These are phyloP conservation scores for Arachnomyces sp. DNA, from an alignment of 2,329 filamentous ascomycete species.

Conservation along the genomic window DNA sequence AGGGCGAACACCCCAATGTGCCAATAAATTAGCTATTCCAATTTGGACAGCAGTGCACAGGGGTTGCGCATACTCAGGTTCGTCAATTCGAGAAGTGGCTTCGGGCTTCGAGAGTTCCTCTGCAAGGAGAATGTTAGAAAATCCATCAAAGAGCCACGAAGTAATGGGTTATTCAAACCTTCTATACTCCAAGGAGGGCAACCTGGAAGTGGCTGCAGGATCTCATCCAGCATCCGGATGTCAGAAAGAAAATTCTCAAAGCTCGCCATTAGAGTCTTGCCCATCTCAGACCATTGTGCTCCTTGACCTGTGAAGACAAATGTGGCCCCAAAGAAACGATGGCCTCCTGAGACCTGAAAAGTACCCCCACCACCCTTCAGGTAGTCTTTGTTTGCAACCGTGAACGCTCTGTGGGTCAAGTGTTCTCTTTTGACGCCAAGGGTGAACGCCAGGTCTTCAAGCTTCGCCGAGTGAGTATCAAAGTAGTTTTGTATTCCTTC, in stretches of 20 bases:
- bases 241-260: not conserved
- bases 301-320: slow-evolving; percentile 2
- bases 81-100: slow-evolving; percentile 12
- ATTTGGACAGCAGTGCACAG: slow-evolving; percentile 28
- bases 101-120: slow-evolving; percentile 6
- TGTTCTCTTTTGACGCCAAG: slow-evolving; percentile 14
- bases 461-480: slow-evolving; percentile 9
- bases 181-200: not conserved
- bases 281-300: not conserved
- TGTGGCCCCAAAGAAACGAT: not conserved
- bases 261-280: slow-evolving; percentile 13
- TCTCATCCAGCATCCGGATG: not conserved
- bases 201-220: not conserved
- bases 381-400: not conserved
- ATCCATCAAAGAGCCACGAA: slow-evolving; percentile 7
- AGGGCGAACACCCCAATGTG: slow-evolving; percentile 16
- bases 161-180: slow-evolving; percentile 7
- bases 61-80: slow-evolving; percentile 24
- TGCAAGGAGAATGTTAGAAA: not conserved
- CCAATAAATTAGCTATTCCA: slow-evolving; percentile 23
- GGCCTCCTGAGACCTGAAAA: not conserved
- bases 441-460: slow-evolving; percentile 18
- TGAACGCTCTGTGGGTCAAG: slow-evolving; percentile 14
- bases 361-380: not conserved
- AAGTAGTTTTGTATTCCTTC: slow-evolving; percentile 15